These are phyloP conservation scores for Stephanodiscus minutulus DNA, from an alignment of 108 stramenopile species.

Conservation along the genomic window DNA sequence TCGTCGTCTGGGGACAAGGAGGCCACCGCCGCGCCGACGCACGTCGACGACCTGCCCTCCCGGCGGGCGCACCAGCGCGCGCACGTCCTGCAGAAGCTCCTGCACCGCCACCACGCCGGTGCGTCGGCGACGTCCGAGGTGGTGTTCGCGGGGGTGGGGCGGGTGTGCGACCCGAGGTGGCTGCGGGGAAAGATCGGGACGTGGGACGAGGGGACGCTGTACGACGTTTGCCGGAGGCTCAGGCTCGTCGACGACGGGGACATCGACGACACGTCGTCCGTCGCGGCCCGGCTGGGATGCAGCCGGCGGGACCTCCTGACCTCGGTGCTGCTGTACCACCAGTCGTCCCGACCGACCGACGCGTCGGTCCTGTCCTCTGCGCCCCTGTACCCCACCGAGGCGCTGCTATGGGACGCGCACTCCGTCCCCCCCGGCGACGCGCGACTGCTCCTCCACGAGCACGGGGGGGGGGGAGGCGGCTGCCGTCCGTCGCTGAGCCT, in stretches of 20 bases:
- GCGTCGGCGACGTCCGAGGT: slow-evolving; percentile 59
- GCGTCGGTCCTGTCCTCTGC: slow-evolving; percentile 59
- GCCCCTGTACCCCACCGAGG: slow-evolving; percentile 91
- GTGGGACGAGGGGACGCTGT: slow-evolving; percentile 56
- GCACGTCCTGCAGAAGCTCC: slow-evolving; percentile 65
- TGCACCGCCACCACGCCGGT: slow-evolving; percentile 54
- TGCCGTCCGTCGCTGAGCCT: slow-evolving; percentile 64
- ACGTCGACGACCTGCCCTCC: slow-evolving; percentile 8
- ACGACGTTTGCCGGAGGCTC: slow-evolving; percentile 74
- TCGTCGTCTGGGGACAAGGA: neutral
- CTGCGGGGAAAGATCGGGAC: slow-evolving; percentile 47
- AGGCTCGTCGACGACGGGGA: slow-evolving; percentile 67
- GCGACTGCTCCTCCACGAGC: slow-evolving; percentile 23
- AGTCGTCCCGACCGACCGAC: slow-evolving; percentile 68
- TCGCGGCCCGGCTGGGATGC: slow-evolving; percentile 26
- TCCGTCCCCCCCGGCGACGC: slow-evolving; percentile 59
- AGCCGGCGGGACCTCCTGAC: slow-evolving; percentile 49
- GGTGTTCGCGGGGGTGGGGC: slow-evolving; percentile 57
- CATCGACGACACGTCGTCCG: slow-evolving; percentile 4
- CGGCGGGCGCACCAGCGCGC: slow-evolving; percentile 30
- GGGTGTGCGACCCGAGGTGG: slow-evolving; percentile 38
- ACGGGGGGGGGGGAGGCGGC: no score
- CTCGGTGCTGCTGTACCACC: slow-evolving; percentile 65
- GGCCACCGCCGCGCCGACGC: neutral
- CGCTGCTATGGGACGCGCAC: slow-evolving; percentile 87